Base-by-base conservation (phyloP, 1,284 basidiomycete genomes). In the Phaffia rhodozyma region DNA sequence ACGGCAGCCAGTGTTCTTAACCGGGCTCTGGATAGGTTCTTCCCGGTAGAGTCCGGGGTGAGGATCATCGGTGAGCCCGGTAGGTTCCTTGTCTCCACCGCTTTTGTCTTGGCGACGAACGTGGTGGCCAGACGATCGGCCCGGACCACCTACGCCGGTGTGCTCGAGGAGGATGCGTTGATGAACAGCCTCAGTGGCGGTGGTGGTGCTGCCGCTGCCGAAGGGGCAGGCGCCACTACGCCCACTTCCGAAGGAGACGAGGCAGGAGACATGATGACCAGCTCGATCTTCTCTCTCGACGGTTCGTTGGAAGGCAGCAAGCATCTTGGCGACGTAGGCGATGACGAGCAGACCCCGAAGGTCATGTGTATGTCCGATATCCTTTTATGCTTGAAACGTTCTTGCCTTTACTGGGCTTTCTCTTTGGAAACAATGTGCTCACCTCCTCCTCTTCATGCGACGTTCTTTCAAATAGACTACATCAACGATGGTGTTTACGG, bases 401-500 rank as follows among this genome's bases (percentile, higher is more conserved):
- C 9, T 34, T 34, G 32, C 32, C 9, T 34, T n/a, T n/a, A n/a
- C n/a, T n/a, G n/a, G n/a, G n/a, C 32, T 34, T 34, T 34, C 32
- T 34, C 5, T 34, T n/a, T 34, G 43, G 32, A 34, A 34, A 4
- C 4, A 9, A 34, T n/a, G n/a, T 9, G 32, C 32, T 34, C 9
- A 34, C 29, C 20, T 27, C 25, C 23, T 18, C 23, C 53, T 30
- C 58, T 48, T 67, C 32, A 67, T 63, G 67, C 65, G 62, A 66
- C 13, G 4, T 53, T 18, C 20, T 13, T 21, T 43, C 32, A 9
- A 34, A 52, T 72, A 91, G 89, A 94, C 79, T 97, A 96, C 79
- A 90, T 96, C 82, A 96, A 93, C 78, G 93, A 96, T 75, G 93
- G 92, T 55, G 90, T 97, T 51, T 98, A 98, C 76, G 93, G 94